Percentiles rank a stretch among this genome's conserved stretches.
These are phyloP conservation scores for Ustilago curta DNA, from an alignment of 1,284 basidiomycete genomes.

Conservation along the genomic window DNA sequence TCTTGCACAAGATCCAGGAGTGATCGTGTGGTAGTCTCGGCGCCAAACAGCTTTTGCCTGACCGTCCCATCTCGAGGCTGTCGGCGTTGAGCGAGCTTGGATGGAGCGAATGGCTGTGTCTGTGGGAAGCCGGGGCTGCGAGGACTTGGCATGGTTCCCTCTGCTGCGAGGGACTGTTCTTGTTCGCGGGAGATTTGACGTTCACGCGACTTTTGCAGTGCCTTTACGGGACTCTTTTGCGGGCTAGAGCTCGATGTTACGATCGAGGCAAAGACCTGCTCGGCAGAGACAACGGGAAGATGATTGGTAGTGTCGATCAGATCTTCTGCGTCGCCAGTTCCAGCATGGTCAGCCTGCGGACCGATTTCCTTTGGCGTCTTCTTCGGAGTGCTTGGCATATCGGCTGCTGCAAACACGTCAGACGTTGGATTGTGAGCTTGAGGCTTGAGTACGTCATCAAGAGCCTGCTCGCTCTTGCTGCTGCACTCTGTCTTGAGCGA, in stretches of 20 bases:
- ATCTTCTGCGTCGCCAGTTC: not conserved
- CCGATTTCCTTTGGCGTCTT: not conserved
- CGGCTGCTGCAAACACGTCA: not conserved
- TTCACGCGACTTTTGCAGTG: constrained; percentile 28
- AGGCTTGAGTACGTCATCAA: not conserved
- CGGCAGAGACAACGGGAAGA: constrained; percentile 21
- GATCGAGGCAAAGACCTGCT: constrained; percentile 37
- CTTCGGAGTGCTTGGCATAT: constrained; percentile 15
- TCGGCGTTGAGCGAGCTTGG: constrained; percentile 35
- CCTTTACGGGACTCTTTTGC: constrained; percentile 36
- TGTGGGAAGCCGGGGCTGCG: constrained; percentile 17
- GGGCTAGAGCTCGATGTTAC: constrained; percentile 13
- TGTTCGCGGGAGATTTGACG: constrained; percentile 15
- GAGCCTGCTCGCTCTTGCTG: not conserved
- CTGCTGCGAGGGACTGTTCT: not conserved
- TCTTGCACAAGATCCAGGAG: constrained; percentile 30
- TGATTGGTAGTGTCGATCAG: not conserved
- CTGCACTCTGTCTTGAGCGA: not conserved
- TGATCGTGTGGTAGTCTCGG: constrained; percentile 27
- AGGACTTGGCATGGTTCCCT: not conserved
- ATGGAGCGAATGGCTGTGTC: constrained; percentile 34
- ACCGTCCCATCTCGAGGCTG: not conserved
- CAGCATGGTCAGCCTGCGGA: not conserved
- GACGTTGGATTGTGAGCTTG: not conserved
- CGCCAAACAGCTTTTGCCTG: constrained; percentile 20